These are phyloP conservation scores for Fusarium odoratissimum DNA, from an alignment of 2,329 filamentous ascomycete genomes.

Conservation along the genomic window DNA sequence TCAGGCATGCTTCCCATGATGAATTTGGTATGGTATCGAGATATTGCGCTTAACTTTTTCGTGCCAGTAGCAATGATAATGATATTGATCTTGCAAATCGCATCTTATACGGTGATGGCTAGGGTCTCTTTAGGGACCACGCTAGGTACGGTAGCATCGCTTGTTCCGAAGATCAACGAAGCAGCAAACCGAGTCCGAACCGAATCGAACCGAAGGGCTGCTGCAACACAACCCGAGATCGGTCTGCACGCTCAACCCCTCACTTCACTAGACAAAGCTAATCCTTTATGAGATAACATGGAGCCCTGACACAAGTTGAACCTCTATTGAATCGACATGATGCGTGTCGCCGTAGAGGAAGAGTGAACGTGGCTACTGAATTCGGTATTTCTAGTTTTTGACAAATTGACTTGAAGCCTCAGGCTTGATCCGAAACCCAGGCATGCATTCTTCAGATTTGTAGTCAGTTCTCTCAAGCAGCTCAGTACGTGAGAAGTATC, in stretches of 20 bases:
- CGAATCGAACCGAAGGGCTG: slow-evolving; percentile 12
- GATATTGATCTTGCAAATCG: neutral
- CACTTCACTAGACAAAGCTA: neutral
- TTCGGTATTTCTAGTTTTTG: neutral
- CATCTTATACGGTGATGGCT: slow-evolving; percentile 20
- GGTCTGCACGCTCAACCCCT: neutral
- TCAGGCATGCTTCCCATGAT: slow-evolving; percentile 38
- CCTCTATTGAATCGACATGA: too few species aligned
- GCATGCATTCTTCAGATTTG: neutral
- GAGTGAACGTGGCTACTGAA: neutral
- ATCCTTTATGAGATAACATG: neutral
- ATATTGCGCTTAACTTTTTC: neutral
- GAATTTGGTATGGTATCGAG: neutral
- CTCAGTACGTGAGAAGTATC: too few species aligned
- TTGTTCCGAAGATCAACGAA: neutral
- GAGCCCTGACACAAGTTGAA: neutral
- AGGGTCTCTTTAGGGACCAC: neutral
- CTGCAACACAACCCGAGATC: neutral
- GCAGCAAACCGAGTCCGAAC: slow-evolving; percentile 25
- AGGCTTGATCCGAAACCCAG: neutral
- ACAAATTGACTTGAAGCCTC: neutral
- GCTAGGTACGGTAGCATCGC: neutral
- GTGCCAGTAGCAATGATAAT: neutral
- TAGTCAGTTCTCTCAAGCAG: too few species aligned
- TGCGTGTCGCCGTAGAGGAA: neutral